Conservation (phyloP, 352 stramenopile genomes). For the Phytophthora ramorum region DNA sequence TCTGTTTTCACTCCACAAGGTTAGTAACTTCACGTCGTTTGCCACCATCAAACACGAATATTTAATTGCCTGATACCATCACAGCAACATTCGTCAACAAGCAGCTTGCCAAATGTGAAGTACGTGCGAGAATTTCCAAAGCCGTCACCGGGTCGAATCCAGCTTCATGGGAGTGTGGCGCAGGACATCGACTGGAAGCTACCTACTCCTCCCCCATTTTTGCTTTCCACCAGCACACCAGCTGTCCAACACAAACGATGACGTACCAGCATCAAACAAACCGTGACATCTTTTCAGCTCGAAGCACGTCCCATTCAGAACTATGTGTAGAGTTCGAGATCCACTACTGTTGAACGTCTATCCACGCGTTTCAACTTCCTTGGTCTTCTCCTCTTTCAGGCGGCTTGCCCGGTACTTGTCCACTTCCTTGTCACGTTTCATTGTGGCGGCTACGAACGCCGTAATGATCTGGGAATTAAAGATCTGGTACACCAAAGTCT, state of each 20-base stretch:
- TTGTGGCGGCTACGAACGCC: constrained; percentile 78
- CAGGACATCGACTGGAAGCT: constrained; percentile 12
- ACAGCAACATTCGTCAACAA: constrained; percentile 4
- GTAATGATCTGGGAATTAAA: constrained; percentile 82
- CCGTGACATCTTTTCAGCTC: background rate
- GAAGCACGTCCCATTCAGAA: background rate
- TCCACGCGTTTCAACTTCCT: constrained; percentile 17
- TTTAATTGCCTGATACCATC: background rate
- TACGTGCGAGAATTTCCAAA: constrained; percentile 64
- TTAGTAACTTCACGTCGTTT: constrained; percentile 13
- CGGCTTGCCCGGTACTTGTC: constrained; percentile 50
- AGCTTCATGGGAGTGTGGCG: constrained; percentile 22
- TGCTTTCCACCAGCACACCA: constrained; percentile 33
- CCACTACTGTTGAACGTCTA: constrained; percentile 6
- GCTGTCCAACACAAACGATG: constrained; percentile 54
- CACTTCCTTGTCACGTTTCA: constrained; percentile 88
- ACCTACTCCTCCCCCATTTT: constrained; percentile 24
- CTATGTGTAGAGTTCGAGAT: background rate
- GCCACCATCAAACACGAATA: background rate
- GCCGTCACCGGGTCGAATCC: constrained; percentile 42
- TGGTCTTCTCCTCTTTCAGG: constrained; percentile 20
- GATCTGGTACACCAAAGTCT: constrained; percentile 88
- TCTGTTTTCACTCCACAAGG: constrained; percentile 43
- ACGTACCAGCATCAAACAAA: constrained; percentile 2
- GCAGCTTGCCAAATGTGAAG: constrained; percentile 31